phyloP scores from a whole-genome alignment of 345 rosid genomes.

The Eucalyptus curtisii region DNA sequence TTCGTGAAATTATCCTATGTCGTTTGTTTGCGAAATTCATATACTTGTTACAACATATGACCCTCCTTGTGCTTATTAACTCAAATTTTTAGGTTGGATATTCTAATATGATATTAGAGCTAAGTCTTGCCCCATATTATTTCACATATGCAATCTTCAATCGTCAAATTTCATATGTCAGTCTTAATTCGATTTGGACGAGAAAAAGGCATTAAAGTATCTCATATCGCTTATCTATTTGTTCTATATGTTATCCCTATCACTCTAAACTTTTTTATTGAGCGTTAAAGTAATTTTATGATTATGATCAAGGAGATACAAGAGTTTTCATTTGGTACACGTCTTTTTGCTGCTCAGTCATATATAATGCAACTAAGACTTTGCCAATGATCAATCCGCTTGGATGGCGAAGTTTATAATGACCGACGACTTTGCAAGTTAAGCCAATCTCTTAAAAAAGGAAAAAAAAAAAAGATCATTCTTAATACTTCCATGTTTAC shows the following conservation, averaged over 20 bases:
- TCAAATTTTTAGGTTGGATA: not conserved
- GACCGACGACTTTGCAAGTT: not conserved
- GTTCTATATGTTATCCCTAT: not conserved
- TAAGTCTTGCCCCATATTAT: rapidly evolving
- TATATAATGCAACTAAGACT: not conserved
- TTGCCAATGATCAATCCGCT: not conserved
- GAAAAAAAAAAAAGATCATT: not conserved
- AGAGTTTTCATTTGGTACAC: not conserved
- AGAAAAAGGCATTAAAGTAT: rapidly evolving
- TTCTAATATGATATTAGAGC: not conserved
- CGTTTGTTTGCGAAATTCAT: rapidly evolving
- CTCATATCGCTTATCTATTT: rapidly evolving
- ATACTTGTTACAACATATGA: not conserved
- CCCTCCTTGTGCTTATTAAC: not conserved
- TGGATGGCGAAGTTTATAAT: not conserved
- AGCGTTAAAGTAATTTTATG: not conserved
- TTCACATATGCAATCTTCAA: not conserved
- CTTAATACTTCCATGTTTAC: not conserved
- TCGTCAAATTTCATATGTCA: not conserved
- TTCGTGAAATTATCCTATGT: not conserved
- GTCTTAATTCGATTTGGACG: too few species aligned
- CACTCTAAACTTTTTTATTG: too few species aligned
- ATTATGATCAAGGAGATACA: not conserved
- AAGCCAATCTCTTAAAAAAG: not conserved
- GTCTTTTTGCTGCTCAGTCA: not conserved